Evolutionary conservation across 305 asterid species (phyloP), one percentile per base, ranked within the genome.

Genomic region (Striga hermonthica): DNA sequence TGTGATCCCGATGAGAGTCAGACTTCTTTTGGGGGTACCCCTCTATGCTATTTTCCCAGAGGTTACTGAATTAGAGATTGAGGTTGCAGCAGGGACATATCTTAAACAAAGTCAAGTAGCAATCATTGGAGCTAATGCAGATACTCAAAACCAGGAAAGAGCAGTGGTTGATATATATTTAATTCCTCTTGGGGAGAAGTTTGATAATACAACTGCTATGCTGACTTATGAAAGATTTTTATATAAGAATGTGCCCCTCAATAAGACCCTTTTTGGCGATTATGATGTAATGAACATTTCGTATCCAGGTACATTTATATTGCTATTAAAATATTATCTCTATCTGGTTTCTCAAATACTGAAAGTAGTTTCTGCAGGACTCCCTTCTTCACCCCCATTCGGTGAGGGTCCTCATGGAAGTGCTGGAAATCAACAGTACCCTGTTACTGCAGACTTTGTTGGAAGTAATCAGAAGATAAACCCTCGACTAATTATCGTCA

Each of bases 151-250:
- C 68, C 98, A 86, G 79, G 98, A 75, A 68, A 88, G 76, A 67
- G 71, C 95, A 47, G 85, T 87, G 72, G 91, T 94, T 60, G 98
- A 90, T 72, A 76, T 94, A 50, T 88, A 91, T 80, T 78, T 94
- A 71, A 85, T 94, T 75, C 99, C 99, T n/a, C 78, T 94, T 55
- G 99, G 89, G 70, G 98, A 84, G 76, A 91, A 87, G 80, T 94
- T 94, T 66, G 99, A 94, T 66, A 87, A 91, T 69, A 91, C 94
- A 35, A 94, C 99, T 66, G 99, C 99, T 68, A 65, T 72, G 73
- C 81, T 94, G 70, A 94, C 92, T 64, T 94, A 87, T 72, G 86
- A 85, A 75, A 82, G 99, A 78, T 78, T 94, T 73, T 74, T 85
- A 83, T 83, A 79, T 47, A 88, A 87, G 85, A 94, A 85, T 76